Percentiles rank a stretch among this genome's conserved stretches.
Evolutionary conservation across 2,329 filamentous ascomycete genomes (phyloP).

Genomic region (Monosporascus cannonballus): DNA sequence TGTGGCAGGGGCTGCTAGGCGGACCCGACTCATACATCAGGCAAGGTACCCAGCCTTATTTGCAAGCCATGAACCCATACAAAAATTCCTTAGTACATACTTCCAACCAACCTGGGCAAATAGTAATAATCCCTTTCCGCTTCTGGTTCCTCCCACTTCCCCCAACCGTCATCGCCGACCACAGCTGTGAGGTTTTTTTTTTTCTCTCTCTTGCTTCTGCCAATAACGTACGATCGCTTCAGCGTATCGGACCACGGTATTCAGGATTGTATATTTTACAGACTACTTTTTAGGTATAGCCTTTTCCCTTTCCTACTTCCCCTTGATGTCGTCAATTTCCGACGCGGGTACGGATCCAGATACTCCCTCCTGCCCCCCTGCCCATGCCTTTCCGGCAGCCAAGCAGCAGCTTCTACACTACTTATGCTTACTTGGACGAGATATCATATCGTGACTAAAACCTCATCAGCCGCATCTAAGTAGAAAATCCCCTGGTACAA

Average conservation of each 20-base stretch:
- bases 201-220: not conserved
- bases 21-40: no score
- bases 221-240: not conserved
- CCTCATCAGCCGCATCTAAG: slow-evolving; percentile 15
- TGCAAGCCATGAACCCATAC: not conserved
- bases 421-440: slow-evolving; percentile 1
- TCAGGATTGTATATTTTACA: not conserved
- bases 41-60: no score
- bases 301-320: not conserved
- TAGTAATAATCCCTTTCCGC: no score
- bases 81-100: not conserved
- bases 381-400: no score
- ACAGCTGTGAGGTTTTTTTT: not conserved
- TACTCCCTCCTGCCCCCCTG: no score
- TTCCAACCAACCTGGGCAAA: not conserved
- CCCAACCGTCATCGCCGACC: not conserved
- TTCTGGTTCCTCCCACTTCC: not conserved
- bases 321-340: no score
- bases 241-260: not conserved
- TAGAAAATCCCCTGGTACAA: slow-evolving; percentile 51
- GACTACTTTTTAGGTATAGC: not conserved
- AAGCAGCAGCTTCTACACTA: not conserved
- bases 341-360: no score
- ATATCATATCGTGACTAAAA: no score
- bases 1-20: no score